Conservation (phyloP, 2,329 filamentous ascomycete species). For the Calonectria multiphialidica region DNA sequence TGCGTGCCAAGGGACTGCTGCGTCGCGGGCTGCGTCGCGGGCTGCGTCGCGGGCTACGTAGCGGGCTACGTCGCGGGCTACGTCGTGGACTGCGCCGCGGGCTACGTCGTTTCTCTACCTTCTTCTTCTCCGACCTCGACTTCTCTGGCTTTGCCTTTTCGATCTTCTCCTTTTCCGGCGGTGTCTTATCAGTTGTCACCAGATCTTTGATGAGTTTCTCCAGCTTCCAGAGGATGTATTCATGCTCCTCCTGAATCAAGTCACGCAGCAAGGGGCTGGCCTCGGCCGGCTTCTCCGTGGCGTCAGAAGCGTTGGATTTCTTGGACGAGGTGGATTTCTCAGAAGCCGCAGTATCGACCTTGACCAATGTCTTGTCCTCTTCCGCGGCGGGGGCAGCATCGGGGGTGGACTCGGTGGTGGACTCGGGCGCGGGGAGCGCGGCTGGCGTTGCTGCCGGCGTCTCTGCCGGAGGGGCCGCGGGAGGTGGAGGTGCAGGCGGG, state of each 20-base stretch:
- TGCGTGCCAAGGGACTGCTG: background rate
- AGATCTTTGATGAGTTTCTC: slow-evolving; percentile 13
- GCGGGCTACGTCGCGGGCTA: background rate
- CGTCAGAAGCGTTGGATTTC: background rate
- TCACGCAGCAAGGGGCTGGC: background rate
- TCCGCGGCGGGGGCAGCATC: background rate
- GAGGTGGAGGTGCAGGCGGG: background rate
- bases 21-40: background rate
- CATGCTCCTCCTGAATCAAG: slow-evolving; percentile 18
- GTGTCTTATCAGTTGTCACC: background rate
- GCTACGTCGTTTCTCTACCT: background rate
- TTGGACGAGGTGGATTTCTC: background rate
- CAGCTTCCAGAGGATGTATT: slow-evolving; percentile 19
- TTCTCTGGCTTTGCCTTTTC: background rate
- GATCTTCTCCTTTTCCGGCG: background rate
- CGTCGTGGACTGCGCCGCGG: background rate
- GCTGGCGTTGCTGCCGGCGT: background rate
- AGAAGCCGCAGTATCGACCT: background rate
- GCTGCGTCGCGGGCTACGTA: background rate
- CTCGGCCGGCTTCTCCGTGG: background rate
- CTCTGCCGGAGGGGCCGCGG: background rate
- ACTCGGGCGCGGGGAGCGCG: background rate
- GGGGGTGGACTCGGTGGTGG: background rate
- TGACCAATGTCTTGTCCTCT: slow-evolving; percentile 2
- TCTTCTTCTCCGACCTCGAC: background rate